phyloP scores from a whole-genome alignment of 1,284 basidiomycete genomes.

The Mycocalia duriaeana region DNA sequence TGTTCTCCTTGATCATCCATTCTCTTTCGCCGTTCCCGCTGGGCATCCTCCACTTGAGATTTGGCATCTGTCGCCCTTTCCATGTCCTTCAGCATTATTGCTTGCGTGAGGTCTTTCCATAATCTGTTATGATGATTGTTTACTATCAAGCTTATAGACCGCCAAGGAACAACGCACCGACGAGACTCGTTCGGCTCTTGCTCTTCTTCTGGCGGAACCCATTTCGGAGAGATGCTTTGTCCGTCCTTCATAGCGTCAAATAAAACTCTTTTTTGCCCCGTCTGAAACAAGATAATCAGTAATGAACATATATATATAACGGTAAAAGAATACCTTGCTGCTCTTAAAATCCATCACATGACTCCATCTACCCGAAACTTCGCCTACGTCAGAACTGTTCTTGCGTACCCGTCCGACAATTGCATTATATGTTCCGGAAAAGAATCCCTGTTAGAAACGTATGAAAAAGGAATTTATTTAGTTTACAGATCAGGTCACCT shows the following conservation, averaged over 20 bases:
- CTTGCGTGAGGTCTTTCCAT: conserved; percentile 84
- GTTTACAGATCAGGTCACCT: conserved; percentile 43
- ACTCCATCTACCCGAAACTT: conserved; percentile 90
- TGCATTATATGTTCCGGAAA: conserved; percentile 93
- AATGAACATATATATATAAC: not conserved
- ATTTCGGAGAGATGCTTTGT: conserved; percentile 74
- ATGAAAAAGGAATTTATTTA: not conserved
- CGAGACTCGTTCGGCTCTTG: conserved; percentile 92
- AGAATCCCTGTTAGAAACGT: conserved; percentile 71
- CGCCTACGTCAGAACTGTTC: conserved; percentile 70
- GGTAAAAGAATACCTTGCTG: conserved; percentile 42
- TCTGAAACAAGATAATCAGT: conserved; percentile 28
- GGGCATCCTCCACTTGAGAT: conserved; percentile 86
- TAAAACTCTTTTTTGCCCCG: conserved; percentile 67
- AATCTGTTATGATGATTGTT: conserved; percentile 40
- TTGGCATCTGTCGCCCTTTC: conserved; percentile 91
- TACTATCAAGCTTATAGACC: not conserved
- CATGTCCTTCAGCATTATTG: conserved; percentile 88
- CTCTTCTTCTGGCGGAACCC: conserved; percentile 77
- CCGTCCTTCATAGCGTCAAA: conserved; percentile 83
- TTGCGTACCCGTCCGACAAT: conserved; percentile 79
- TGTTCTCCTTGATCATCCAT: conserved; percentile 73
- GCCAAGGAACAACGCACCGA: conserved; percentile 51
- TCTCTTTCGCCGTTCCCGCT: conserved; percentile 76
- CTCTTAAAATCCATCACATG: conserved; percentile 86